Percentiles rank a stretch among this genome's conserved stretches.
Evolutionary conservation across 2,329 filamentous ascomycete species (phyloP).

Genomic region (Trichoderma cornu-damae): DNA sequence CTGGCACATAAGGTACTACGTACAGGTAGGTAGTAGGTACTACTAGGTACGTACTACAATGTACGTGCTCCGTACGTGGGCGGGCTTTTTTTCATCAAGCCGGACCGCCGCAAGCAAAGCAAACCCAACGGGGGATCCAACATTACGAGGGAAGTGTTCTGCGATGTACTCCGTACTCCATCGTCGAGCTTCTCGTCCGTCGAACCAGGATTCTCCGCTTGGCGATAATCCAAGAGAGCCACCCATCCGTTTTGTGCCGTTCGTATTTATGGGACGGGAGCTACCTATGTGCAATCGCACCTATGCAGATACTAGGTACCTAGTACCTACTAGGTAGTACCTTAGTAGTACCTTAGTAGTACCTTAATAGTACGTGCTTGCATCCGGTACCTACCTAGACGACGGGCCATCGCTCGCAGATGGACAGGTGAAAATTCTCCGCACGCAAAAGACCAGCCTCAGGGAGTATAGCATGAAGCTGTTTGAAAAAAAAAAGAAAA

Average conservation of each 20-base stretch:
- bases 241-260: slow-evolving; percentile 11
- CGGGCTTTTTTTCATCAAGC: background rate
- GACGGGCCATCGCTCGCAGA: background rate
- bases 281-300: slow-evolving; percentile 14
- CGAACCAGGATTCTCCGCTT: slow-evolving; percentile 14
- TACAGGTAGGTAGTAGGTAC: no score
- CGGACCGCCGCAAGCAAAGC: background rate
- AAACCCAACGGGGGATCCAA: background rate
- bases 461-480: background rate
- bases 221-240: slow-evolving; percentile 4
- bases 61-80: background rate
- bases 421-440: slow-evolving; percentile 12
- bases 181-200: background rate
- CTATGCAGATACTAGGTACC: slow-evolving; percentile 14
- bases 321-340: no score
- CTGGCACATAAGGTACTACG: no score
- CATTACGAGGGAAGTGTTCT: slow-evolving; percentile 8
- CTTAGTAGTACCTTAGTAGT: no score
- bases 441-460: background rate
- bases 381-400: background rate
- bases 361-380: no score
- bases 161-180: background rate
- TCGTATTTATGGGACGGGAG: slow-evolving; percentile 19
- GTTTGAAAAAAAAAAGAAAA: no score
- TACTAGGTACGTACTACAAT: no score